Evolutionary conservation across 2,329 filamentous ascomycete species (phyloP).

Genomic region (Torrubiella hemipterigena): DNA sequence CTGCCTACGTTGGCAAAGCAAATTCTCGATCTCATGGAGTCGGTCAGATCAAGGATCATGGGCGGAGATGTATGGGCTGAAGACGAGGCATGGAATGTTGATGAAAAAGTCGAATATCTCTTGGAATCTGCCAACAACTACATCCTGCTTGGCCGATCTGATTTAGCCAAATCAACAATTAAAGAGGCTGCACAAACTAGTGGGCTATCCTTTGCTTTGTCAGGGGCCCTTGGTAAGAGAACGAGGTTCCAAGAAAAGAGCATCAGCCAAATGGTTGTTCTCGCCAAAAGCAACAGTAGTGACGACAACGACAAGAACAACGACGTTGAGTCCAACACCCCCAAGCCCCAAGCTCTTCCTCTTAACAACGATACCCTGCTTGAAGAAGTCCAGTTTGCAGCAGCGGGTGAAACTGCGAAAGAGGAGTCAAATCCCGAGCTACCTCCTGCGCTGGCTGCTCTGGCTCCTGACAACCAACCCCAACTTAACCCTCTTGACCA

Average conservation of each 20-base stretch:
- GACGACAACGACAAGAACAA: constrained; percentile 8
- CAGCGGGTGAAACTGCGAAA: constrained; percentile 29
- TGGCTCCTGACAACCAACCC: constrained; percentile 73
- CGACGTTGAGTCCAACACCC: constrained; percentile 12
- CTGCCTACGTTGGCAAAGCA: constrained; percentile 41
- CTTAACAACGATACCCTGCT: constrained; percentile 90
- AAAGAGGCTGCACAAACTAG: constrained; percentile 52
- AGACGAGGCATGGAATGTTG: constrained; percentile 23
- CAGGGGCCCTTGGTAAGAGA: constrained; percentile 74
- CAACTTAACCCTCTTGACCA: constrained; percentile 75
- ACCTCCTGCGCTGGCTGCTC: constrained; percentile 45
- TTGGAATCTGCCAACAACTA: constrained; percentile 75
- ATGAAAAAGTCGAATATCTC: constrained; percentile 57
- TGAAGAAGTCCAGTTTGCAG: constrained; percentile 72
- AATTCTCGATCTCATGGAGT: constrained; percentile 30
- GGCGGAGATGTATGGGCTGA: constrained; percentile 24
- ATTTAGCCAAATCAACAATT: constrained; percentile 60
- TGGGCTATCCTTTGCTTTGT: constrained; percentile 71
- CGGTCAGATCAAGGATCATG: constrained; percentile 27
- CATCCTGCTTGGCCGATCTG: constrained; percentile 72
- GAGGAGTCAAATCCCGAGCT: constrained; percentile 30
- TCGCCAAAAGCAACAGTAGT: constrained; percentile 60
- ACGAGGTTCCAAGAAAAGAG: constrained; percentile 71
- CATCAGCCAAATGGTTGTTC: constrained; percentile 78
- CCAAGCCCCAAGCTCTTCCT: constrained; percentile 55